Evolutionary conservation across 1,284 basidiomycete genomes (phyloP).

Genomic region (Malassezia equina): DNA sequence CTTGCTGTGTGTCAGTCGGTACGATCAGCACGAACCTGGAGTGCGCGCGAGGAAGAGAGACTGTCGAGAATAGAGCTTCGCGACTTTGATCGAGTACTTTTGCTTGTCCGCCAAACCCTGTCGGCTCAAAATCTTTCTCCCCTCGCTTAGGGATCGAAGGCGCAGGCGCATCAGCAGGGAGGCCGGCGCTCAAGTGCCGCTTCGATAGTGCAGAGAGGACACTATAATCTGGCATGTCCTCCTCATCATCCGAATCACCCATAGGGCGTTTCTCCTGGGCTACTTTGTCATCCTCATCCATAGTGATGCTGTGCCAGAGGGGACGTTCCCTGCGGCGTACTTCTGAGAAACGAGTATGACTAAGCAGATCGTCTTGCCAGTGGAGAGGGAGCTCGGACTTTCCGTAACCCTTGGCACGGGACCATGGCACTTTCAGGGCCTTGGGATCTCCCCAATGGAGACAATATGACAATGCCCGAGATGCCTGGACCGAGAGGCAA

Average conservation of each 20-base stretch:
- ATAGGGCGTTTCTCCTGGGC: not conserved
- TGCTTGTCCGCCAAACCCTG: conserved; percentile 55
- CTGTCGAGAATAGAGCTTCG: conserved; percentile 70
- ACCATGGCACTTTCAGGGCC: not conserved
- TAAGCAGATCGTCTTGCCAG: not conserved
- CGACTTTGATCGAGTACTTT: conserved; percentile 73
- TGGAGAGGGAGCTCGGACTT: not conserved
- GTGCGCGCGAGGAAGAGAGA: conserved; percentile 57
- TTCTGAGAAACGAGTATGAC: not conserved
- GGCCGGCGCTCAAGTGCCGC: not conserved
- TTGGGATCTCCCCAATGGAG: not conserved
- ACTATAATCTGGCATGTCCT: conserved; percentile 19
- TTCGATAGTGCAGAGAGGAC: conserved; percentile 11
- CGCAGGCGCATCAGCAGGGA: not conserved
- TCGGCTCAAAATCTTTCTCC: conserved; percentile 63
- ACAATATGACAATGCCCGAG: conserved; percentile 5
- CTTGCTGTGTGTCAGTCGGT: conserved; percentile 16
- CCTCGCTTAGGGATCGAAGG: conserved; percentile 38
- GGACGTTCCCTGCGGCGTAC: not conserved
- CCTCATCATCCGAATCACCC: conserved; percentile 11
- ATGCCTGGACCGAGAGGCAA: conserved; percentile 13
- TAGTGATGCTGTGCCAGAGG: not conserved
- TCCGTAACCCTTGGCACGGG: not conserved
- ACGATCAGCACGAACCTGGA: not conserved
- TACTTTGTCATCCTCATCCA: conserved; percentile 11